These are phyloP conservation scores for Paecilomyces dactylethromorphus DNA, from an alignment of 2,329 filamentous ascomycete species.

Conservation along the genomic window DNA sequence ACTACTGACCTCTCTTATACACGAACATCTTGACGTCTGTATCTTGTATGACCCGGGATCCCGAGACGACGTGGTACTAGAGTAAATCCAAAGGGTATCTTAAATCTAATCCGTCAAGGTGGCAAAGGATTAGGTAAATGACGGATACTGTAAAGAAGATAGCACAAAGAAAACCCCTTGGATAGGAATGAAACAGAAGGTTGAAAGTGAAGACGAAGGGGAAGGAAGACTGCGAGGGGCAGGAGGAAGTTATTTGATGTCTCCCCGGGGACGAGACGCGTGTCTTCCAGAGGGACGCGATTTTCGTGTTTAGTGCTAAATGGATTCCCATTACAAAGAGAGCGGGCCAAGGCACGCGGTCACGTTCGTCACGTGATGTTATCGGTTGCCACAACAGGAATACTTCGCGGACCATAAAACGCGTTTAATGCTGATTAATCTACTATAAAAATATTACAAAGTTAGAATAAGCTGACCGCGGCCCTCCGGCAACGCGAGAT, in stretches of 20 bases:
- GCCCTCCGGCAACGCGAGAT: not conserved
- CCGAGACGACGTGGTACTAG: not conserved
- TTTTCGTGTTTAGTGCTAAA: constrained; percentile 26
- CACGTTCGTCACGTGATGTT: not conserved
- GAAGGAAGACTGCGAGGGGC: constrained; percentile 11
- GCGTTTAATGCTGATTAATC: not conserved
- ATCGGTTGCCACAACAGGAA: not conserved
- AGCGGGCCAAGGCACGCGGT: constrained; percentile 18
- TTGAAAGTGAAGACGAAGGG: constrained; percentile 19
- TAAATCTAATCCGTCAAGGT: constrained; percentile 10
- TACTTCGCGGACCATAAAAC: not conserved
- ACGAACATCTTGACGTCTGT: constrained; percentile 49
- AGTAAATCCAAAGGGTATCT: constrained; percentile 17
- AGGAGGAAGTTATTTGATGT: constrained; percentile 26
- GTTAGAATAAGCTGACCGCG: not conserved
- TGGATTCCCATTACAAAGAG: constrained; percentile 17
- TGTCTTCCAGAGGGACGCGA: constrained; percentile 22
- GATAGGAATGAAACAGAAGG: constrained; percentile 10
- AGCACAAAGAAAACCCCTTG: constrained; percentile 8
- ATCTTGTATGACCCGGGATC: not conserved
- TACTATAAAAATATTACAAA: not conserved
- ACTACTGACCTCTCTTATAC: constrained; percentile 53
- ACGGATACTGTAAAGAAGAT: constrained; percentile 3
- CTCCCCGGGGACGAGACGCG: constrained; percentile 21
- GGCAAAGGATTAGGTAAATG: constrained; percentile 2